Percentiles rank a stretch among this genome's conserved stretches.
phyloP scores from a whole-genome alignment of 371 early-diverging fungal genomes.

The Lichtheimia corymbifera region DNA sequence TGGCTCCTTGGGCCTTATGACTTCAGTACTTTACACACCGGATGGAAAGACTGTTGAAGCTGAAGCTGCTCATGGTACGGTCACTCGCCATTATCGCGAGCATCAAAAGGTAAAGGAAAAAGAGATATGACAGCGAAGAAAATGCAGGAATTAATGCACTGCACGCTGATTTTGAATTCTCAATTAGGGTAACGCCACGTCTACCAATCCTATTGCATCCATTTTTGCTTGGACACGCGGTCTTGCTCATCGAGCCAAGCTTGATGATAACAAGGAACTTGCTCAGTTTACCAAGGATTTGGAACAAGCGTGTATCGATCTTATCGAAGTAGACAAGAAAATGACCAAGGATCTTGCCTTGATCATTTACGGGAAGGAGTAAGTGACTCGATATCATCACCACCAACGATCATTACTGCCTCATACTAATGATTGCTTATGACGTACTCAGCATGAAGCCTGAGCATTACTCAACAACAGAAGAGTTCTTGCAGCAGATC shows the following conservation, averaged over 20 bases:
- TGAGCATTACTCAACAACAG: constrained; percentile 77
- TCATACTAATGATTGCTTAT: background rate
- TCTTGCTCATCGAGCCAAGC: constrained; percentile 90
- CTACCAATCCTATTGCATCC: constrained; percentile 95
- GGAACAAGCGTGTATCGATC: constrained; percentile 87
- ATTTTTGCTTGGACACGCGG: constrained; percentile 99
- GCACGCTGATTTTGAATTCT: constrained; percentile 3
- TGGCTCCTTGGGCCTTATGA: constrained; percentile 93
- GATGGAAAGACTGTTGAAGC: constrained; percentile 94
- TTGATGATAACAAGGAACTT: constrained; percentile 83
- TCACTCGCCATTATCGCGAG: constrained; percentile 96
- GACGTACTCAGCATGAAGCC: constrained; percentile 50
- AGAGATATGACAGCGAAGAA: background rate
- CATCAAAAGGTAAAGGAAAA: constrained; percentile 76
- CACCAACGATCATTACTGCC: no score
- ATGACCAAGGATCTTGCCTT: constrained; percentile 98
- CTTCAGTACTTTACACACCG: constrained; percentile 91
- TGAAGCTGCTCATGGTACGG: constrained; percentile 97
- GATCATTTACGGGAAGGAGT: constrained; percentile 85
- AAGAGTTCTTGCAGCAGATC: constrained; percentile 77
- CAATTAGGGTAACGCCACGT: constrained; percentile 71
- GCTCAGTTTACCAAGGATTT: constrained; percentile 75
- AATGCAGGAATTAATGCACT: background rate
- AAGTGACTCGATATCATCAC: constrained; percentile 18
- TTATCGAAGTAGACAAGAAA: constrained; percentile 79